Evolutionary conservation across 768 basidiomycete species (phyloP).

Genomic region (Solioccasus polychromus): DNA sequence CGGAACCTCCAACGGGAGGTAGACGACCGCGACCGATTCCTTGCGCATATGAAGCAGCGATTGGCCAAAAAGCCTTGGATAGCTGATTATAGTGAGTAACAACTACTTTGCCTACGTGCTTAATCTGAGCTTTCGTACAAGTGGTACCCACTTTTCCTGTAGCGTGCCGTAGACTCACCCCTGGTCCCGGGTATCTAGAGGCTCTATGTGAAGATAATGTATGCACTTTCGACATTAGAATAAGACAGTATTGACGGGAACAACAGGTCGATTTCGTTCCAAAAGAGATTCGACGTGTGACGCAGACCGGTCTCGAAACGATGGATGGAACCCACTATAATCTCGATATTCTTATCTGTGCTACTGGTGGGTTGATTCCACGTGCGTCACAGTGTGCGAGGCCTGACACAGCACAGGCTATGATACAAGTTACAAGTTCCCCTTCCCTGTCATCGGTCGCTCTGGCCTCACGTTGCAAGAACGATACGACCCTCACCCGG

Average conservation of each 20-base stretch:
- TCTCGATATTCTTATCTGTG: constrained; percentile 60
- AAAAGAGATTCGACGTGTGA: constrained; percentile 46
- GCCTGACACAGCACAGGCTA: constrained; percentile 24
- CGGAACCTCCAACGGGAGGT: constrained; percentile 36
- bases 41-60: constrained; percentile 45
- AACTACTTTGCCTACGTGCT: not conserved
- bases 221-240: too few relatives aligned
- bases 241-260: too few relatives aligned
- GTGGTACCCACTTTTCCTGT: constrained; percentile 59
- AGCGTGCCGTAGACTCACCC: constrained; percentile 61
- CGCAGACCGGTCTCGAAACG: constrained; percentile 53
- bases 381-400: not conserved
- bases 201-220: constrained; percentile 61
- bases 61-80: constrained; percentile 60
- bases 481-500: constrained; percentile 53
- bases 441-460: constrained; percentile 54
- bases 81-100: constrained; percentile 39
- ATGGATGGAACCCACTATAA: constrained; percentile 52
- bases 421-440: constrained; percentile 46
- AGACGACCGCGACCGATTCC: constrained; percentile 33
- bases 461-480: constrained; percentile 49
- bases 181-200: constrained; percentile 67
- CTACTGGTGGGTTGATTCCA: constrained; percentile 41
- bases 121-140: not conserved
- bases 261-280: constrained; percentile 50